Evolutionary conservation across 1,139 yeast genomes (phyloP).

Genomic region (Lodderomyces jiufengensis): DNA sequence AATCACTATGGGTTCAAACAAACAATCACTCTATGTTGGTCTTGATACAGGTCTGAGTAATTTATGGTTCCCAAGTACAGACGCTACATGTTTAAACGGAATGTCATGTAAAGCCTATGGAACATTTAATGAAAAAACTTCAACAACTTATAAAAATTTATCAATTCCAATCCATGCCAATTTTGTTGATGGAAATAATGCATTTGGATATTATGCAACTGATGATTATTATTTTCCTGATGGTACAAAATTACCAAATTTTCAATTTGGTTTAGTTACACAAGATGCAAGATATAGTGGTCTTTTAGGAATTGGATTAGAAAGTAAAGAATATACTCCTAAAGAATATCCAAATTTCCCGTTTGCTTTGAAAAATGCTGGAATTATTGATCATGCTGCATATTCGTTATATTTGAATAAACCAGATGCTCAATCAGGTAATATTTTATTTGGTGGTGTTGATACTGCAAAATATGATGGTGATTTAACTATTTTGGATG

Average conservation of each 20-base stretch:
- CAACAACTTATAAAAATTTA: constrained; percentile 12
- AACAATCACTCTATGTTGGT: constrained; percentile 17
- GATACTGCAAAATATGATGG: constrained; percentile 26
- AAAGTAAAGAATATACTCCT: constrained; percentile 9
- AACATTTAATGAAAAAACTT: constrained; percentile 8
- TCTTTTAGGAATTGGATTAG: constrained; percentile 20
- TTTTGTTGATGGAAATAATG: constrained; percentile 15
- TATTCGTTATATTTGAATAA: constrained; percentile 33
- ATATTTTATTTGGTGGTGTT: constrained; percentile 28
- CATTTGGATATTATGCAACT: constrained; percentile 56
- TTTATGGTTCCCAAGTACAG: constrained; percentile 20
- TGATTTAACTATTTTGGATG: constrained; percentile 11
- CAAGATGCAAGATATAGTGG: constrained; percentile 13
- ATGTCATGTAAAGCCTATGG: constrained; percentile 2
- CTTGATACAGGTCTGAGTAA: constrained; percentile 31
- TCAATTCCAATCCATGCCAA: constrained; percentile 7
- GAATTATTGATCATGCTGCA: constrained; percentile 42
- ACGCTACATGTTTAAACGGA: constrained; percentile 7
- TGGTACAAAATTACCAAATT: constrained; percentile 8
- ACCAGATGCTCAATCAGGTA: constrained; percentile 19
- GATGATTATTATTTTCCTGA: constrained; percentile 25
- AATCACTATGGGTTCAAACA: constrained; percentile 20
- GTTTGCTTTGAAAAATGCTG: constrained; percentile 28
- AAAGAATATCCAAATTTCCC: constrained; percentile 29
- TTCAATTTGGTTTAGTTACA: constrained; percentile 18